Evolutionary conservation across 176 grass and related monocot genomes (phyloP), one percentile per base, ranked within the genome.

Genomic region (Oryza punctata): DNA sequence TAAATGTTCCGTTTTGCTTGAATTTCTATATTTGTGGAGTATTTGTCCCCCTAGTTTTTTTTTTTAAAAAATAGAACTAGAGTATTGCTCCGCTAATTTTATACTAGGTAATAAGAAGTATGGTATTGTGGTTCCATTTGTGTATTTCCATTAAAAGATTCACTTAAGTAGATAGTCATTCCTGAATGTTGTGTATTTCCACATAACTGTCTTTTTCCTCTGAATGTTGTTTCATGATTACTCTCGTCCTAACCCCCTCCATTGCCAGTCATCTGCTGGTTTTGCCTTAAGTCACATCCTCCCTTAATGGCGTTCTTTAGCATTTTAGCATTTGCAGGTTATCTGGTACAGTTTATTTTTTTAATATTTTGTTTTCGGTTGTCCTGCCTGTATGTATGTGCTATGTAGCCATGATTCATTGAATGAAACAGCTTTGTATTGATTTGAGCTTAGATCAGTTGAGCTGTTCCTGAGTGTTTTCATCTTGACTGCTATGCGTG

Each of bases 281-380:
- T 71, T 57, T 52, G 2, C 54, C 7, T 65, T 57, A 30, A 44
- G 40, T 66, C 61, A 46, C 41, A 54, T 54, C 60, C n/a, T 76
- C 41, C 78, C 24, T 47, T 68, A 28, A 69, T 81, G 46, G 29
- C 77, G 13, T 13, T 59, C 21, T 81, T 4, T 70, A 69, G 29
- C 12, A 7, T 29, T 81, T 4, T 70, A 69, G 29, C 7, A 7
- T 69, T 47, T 16, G n/a, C 45, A 37, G 40, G 44, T 12, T 78
- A 78, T 32, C 40, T 79, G 63, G 6, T 79, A 12, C 67, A 33
- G n/a, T 23, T 67, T 32, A 10, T 15, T 65, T 23, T 49, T 35
- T 35, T 6, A 35, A 35, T 12, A 18, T 73, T 47, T 47, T 47
- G 45, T 73, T 69, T 69, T 10, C 6, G 19, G 3, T 65, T 33